These are phyloP conservation scores for Russula emetica DNA, from an alignment of 768 basidiomycete species.

Conservation along the genomic window DNA sequence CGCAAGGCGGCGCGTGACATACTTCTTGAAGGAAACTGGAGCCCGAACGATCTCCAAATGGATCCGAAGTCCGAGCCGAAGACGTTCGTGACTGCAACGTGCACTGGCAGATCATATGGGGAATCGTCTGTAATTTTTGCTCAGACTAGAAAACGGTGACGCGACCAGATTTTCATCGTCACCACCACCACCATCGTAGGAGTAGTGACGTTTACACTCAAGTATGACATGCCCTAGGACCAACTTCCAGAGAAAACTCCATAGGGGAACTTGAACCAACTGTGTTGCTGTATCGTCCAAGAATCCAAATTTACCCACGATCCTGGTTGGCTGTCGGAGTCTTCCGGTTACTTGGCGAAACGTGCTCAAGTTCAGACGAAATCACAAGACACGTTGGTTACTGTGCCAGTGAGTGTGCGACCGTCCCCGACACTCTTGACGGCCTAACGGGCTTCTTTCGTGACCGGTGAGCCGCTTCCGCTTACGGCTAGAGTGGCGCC, in stretches of 20 bases:
- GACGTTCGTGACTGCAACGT: neutral
- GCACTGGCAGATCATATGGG: neutral
- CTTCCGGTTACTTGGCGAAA: neutral
- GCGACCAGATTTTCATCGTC: neutral
- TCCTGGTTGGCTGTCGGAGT: neutral
- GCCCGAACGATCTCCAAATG: neutral
- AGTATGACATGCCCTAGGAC: neutral
- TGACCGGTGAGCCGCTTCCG: neutral
- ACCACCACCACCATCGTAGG: neutral
- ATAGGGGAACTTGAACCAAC: neutral
- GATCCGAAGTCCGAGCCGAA: neutral
- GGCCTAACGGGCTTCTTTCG: neutral
- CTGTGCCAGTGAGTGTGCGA: too few relatives aligned
- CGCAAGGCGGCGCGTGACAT: neutral
- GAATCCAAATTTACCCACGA: neutral
- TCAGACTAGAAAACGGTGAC: neutral
- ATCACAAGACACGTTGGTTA: neutral
- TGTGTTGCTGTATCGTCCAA: neutral
- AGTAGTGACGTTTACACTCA: conserved; percentile 5
- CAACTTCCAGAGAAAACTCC: neutral
- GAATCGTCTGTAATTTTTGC: neutral
- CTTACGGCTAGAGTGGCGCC: neutral
- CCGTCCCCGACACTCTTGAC: neutral
- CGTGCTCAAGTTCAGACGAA: neutral
- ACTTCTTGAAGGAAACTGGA: conserved; percentile 1